phyloP scores from a whole-genome alignment of 2,329 filamentous ascomycete genomes.

The Ambrosiella cleistominuta region DNA sequence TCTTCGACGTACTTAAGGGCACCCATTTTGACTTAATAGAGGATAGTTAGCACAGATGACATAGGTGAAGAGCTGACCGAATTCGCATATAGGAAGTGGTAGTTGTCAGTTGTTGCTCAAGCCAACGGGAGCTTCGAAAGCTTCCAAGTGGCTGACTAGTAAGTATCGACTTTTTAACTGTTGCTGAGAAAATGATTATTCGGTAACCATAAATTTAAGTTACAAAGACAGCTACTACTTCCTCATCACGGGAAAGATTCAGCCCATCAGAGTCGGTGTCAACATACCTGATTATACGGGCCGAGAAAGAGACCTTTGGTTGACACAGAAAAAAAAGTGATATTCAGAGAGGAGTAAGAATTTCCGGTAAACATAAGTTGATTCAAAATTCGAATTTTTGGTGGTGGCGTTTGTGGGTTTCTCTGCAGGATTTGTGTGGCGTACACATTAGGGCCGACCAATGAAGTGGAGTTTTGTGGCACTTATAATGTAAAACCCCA shows the following conservation, averaged over 20 bases:
- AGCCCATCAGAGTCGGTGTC: neutral
- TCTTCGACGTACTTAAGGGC: conserved; percentile 99
- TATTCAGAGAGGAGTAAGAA: conserved; percentile 6
- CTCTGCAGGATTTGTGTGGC: neutral
- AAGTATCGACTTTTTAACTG: too few species aligned
- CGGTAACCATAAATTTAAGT: neutral
- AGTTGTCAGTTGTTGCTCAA: too few species aligned
- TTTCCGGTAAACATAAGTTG: conserved; percentile 8
- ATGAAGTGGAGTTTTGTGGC: neutral
- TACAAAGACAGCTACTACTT: neutral
- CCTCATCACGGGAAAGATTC: neutral
- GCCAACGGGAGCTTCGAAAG: too few species aligned
- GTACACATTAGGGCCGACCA: conserved; percentile 11
- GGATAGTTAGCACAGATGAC: neutral
- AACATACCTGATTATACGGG: conserved; percentile 13
- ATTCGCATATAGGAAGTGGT: neutral
- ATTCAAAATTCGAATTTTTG: conserved; percentile 9
- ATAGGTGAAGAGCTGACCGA: neutral
- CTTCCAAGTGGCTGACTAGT: too few species aligned
- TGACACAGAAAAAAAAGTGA: conserved; percentile 11
- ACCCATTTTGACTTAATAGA: conserved; percentile 61
- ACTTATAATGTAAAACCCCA: neutral
- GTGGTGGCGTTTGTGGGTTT: conserved; percentile 13
- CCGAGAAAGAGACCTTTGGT: conserved; percentile 12
- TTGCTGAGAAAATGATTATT: conserved; percentile 3